Percentiles rank a stretch among this genome's conserved stretches.
Evolutionary conservation across 345 rosid genomes (phyloP).

Genomic region (Euphorbia lathyris): DNA sequence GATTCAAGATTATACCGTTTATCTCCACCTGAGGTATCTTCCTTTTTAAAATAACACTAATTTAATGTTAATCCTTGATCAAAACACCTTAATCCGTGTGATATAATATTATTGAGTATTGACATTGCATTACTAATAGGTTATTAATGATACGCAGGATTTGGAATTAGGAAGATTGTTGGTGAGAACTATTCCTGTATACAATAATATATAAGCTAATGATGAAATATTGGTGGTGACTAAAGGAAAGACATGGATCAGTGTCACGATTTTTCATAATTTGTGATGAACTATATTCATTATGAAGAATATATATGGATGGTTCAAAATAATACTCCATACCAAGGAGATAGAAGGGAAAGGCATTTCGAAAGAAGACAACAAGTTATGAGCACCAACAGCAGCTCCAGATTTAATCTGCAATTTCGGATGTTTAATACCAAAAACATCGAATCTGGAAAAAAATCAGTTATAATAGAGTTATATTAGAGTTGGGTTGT

Average conservation of each 20-base stretch:
- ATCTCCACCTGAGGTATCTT: conserved; percentile 43
- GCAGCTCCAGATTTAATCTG: too few relatives aligned
- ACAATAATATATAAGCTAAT: not conserved
- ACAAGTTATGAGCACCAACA: too few relatives aligned
- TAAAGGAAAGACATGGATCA: conserved; percentile 22
- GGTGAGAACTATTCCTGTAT: conserved; percentile 20
- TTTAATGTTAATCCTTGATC: too few relatives aligned
- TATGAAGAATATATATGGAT: conserved; percentile 29
- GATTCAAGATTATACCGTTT: conserved; percentile 28
- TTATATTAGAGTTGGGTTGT: too few relatives aligned
- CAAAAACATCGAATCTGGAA: too few relatives aligned
- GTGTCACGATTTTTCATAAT: conserved; percentile 31
- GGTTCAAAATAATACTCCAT: conserved; percentile 29
- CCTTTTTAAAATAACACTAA: not conserved
- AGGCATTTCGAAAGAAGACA: too few relatives aligned
- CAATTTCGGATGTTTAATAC: too few relatives aligned
- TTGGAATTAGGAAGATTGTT: conserved; percentile 29
- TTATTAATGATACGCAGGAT: conserved; percentile 22
- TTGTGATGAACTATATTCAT: conserved; percentile 29
- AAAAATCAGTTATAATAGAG: too few relatives aligned
- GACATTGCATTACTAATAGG: too few relatives aligned
- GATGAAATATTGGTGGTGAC: conserved; percentile 13
- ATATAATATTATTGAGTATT: too few relatives aligned
- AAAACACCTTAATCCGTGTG: too few relatives aligned
- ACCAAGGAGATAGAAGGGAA: too few relatives aligned